Evolutionary conservation across 2,329 filamentous ascomycete species (phyloP), one percentile per base, ranked within the genome.

Genomic region (Fusarium neocosmosporiellum): DNA sequence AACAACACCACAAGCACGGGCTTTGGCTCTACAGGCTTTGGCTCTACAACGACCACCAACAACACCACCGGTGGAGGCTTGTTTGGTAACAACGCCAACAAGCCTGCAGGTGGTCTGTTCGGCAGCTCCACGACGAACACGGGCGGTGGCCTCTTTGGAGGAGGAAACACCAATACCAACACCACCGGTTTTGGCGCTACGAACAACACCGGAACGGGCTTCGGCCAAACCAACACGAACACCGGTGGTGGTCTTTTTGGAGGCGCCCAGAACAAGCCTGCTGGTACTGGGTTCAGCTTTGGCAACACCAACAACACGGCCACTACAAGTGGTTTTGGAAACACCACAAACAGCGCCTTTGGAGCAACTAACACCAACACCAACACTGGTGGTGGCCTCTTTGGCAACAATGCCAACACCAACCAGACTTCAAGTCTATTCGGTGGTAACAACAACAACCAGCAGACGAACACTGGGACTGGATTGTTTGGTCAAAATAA

Each of bases 191-290:
- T 80, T 20, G 76, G 84, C 74, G 66, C 75, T 7, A 68, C 73
- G 24, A 77, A 68, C 36, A 77, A 78, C 4, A 54, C 68, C 31
- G 78, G 81, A 4, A 75, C 80, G n/a, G 81, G 79, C 8, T 86
- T 86, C 41, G 85, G 84, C 34, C 70, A 80, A 27, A 70, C 77
- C 8, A 78, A 76, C 37, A 78, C 67, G 65, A 80, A 77, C 54
- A 77, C 70, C 50, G 59, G 73, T 29, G 81, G 83, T 39, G 79
- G 82, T 50, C 74, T 87, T 3, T 87, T 89, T 59, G 86, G 85
- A 22, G 82, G 77, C 65, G 80, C 77, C 22, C 82, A 84, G 67
- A 82, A 80, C 65, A 83, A 83, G 67, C 80, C 83, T 41, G 75
- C 76, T 10, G 78, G 76, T 18, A 77, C 75, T 37, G 81, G 83